Percentiles rank a stretch among this genome's conserved stretches.
phyloP scores from a whole-genome alignment of 2,329 filamentous ascomycete genomes.

The Colletotrichum graminicola region DNA sequence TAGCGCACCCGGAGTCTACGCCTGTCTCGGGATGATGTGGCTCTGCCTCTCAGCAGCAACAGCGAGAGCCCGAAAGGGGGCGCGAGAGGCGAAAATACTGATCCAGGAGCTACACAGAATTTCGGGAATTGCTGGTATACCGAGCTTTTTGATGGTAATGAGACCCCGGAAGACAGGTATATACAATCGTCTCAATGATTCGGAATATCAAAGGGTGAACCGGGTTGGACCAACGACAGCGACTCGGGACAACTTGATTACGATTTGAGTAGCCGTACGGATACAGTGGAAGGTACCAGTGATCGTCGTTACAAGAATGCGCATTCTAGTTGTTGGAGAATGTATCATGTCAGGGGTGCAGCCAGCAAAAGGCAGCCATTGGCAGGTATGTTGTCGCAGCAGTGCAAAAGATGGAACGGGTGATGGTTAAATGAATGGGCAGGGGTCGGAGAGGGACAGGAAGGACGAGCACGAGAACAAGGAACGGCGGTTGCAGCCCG shows the following conservation, averaged over 20 bases:
- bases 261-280: neutral
- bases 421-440: neutral
- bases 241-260: neutral
- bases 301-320: neutral
- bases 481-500: conserved; percentile 9
- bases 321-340: neutral
- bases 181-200: neutral
- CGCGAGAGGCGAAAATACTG: neutral
- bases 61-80: neutral
- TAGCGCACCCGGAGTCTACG: neutral
- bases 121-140: too few species aligned
- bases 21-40: neutral
- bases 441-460: neutral
- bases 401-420: neutral
- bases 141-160: too few species aligned
- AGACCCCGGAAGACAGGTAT: neutral
- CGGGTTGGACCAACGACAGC: neutral
- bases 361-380: conserved; percentile 9
- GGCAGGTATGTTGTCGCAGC: neutral
- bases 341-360: conserved; percentile 13
- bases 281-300: too few species aligned
- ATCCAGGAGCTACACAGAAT: neutral
- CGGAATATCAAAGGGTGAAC: conserved; percentile 14
- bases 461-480: neutral
- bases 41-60: neutral